phyloP scores from a whole-genome alignment of 306 rosid species.

The Corylus americana region DNA sequence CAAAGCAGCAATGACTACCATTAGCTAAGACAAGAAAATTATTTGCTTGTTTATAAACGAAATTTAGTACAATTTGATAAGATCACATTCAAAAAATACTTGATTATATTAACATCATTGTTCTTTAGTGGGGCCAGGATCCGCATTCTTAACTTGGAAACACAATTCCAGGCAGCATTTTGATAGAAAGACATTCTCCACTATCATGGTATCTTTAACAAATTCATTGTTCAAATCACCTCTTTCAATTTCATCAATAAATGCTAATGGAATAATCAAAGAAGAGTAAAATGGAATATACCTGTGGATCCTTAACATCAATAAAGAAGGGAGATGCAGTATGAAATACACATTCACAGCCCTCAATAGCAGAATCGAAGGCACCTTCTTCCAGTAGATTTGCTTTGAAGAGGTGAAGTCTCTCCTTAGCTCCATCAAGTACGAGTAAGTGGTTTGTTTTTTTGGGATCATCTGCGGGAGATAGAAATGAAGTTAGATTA shows the following conservation, averaged over 20 bases:
- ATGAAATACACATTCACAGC: slow-evolving; percentile 43
- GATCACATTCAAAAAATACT: not conserved
- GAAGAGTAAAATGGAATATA: slow-evolving; percentile 3
- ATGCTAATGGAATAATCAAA: not conserved
- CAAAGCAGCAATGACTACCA: not conserved
- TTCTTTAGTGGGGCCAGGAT: not conserved
- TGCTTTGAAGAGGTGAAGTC: slow-evolving; percentile 45
- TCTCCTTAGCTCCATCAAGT: slow-evolving; percentile 47
- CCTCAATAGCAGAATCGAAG: slow-evolving; percentile 39
- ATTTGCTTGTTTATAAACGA: not conserved
- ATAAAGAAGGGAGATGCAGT: slow-evolving; percentile 43
- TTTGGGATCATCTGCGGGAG: slow-evolving; percentile 29
- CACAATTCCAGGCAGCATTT: not conserved
- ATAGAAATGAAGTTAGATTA: not conserved
- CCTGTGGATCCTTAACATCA: slow-evolving; percentile 42
- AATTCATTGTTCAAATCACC: not conserved
- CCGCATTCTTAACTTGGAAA: not conserved
- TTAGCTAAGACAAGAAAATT: not conserved
- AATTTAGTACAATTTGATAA: not conserved
- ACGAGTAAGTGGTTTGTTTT: slow-evolving; percentile 34
- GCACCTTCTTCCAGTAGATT: slow-evolving; percentile 43
- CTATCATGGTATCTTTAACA: not conserved
- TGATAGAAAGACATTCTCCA: not conserved
- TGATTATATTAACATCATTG: not conserved
- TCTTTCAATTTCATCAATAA: not conserved